Evolutionary conservation across 352 stramenopile species (phyloP), one percentile per base, ranked within the genome.

Genomic region (Elongisporangium senticosum): DNA sequence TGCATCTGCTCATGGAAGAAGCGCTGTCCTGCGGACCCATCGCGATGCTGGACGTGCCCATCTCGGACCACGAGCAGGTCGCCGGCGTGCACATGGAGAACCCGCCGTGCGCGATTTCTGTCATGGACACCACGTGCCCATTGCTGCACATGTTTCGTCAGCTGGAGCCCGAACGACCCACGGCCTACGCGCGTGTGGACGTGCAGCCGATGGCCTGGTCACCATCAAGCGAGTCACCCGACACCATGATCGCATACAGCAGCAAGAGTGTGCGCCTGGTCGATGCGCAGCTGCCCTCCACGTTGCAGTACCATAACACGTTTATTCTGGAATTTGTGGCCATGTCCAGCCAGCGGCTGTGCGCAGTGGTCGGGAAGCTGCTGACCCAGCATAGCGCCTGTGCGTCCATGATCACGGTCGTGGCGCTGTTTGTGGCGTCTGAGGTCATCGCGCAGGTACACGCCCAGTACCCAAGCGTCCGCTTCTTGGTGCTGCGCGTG

Each of bases 1-100:
- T 84, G 58, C 72, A 77, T 7, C 65, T 87, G 3, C 50, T 87
- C 14, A 63, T 89, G 23, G 79, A 89, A 56, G 76, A 89, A 56
- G 71, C 72, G 1, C 55, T 89, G 26, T 53, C 69, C 8, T 55
- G 71, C 24, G 69, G 77, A 49, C 71, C 67, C 5, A 60, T 75
- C 24, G 67, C 73, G 50, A 58, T 67, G 8, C 67, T 81, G 19
- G 58, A 70, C 28, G 60, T 74, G 17, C 65, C 64, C 19, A 53
- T 71, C 1, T 62, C 53, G 2, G 67, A 69, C 58, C 58, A 62
- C 15, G 65, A 28, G 47, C 68, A 69, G 24, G 66, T 65, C 15
- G 63, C 71, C 37, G 65, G 72, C 4, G 62, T 82, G 13, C 61
- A 63, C 20, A 58, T 75, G 20, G 70, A 78, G 48, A 64, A 75